phyloP scores from a whole-genome alignment of 345 rosid genomes.

The Brassica rapa region DNA sequence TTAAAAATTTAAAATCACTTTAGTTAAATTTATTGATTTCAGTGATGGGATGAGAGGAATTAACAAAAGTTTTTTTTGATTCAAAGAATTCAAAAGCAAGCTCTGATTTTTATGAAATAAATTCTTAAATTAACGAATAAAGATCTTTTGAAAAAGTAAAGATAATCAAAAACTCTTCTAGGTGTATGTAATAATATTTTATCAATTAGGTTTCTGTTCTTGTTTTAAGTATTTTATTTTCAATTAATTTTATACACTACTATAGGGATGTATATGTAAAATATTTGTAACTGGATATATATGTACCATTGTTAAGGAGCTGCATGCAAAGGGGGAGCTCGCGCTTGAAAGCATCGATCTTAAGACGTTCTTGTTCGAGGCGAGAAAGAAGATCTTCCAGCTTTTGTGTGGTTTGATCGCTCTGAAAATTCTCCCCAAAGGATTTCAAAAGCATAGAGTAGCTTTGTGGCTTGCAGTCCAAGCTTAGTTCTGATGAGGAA shows the following conservation, averaged over 20 bases:
- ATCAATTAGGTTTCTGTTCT: constrained; percentile 16
- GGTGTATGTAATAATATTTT: not conserved
- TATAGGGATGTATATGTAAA: constrained; percentile 4
- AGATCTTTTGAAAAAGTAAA: constrained; percentile 34
- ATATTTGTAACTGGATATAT: not conserved
- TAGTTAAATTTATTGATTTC: constrained; percentile 31
- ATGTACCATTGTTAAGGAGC: constrained; percentile 85
- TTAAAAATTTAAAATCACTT: constrained; percentile 34
- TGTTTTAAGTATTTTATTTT: not conserved
- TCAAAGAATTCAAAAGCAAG: constrained; percentile 41
- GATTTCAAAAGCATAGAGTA: constrained; percentile 89
- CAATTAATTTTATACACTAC: not conserved
- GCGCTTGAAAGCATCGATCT: constrained; percentile 98
- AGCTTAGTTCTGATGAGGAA: constrained; percentile 74
- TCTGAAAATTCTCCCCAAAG: constrained; percentile 59
- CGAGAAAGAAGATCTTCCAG: constrained; percentile 81
- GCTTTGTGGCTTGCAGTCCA: constrained; percentile 87
- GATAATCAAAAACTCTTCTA: constrained; percentile 28
- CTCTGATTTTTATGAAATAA: constrained; percentile 41
- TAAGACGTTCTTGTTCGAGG: constrained; percentile 90
- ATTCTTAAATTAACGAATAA: constrained; percentile 35
- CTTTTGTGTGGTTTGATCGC: constrained; percentile 65
- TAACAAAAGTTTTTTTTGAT: constrained; percentile 31
- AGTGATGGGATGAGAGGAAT: constrained; percentile 35
- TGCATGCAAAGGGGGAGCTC: constrained; percentile 99